Evolutionary conservation across 495 filamentous ascomycete genomes (phyloP).

Genomic region (Xylaria intraflava): DNA sequence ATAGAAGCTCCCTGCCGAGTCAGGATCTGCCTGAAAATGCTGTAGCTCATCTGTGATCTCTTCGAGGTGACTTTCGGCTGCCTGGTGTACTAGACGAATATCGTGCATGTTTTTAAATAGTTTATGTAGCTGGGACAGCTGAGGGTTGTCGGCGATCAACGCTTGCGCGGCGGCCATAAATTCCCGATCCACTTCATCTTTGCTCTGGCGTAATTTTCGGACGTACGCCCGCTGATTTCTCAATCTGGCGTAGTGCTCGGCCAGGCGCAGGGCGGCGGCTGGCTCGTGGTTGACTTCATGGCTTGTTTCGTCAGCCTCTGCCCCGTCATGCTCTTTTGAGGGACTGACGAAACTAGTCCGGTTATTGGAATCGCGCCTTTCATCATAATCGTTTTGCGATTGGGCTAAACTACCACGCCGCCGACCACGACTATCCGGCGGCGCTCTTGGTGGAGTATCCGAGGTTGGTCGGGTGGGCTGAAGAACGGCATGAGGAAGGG

Average conservation of each 20-base stretch:
- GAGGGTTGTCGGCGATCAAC: conserved; percentile 14
- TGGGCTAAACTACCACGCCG: not conserved
- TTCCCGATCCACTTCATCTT: conserved; percentile 19
- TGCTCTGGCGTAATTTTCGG: conserved; percentile 17
- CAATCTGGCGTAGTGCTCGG: conserved; percentile 15
- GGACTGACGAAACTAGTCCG: not conserved
- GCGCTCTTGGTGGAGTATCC: not conserved
- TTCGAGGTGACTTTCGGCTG: conserved; percentile 23
- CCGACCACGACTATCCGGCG: not conserved
- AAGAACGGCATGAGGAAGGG: not conserved
- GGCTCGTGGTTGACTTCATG: not conserved
- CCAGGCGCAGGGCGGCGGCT: conserved; percentile 10
- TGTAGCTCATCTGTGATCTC: conserved; percentile 20
- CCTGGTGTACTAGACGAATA: conserved; percentile 13
- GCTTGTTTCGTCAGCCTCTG: conserved; percentile 1
- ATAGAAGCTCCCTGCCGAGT: conserved; percentile 17
- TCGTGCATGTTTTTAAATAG: conserved; percentile 22
- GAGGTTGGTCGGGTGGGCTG: not conserved
- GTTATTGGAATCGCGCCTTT: not conserved
- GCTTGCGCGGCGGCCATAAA: conserved; percentile 24
- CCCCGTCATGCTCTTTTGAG: conserved; percentile 1
- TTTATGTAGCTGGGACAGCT: conserved; percentile 14
- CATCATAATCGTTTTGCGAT: not conserved
- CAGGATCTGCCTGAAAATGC: conserved; percentile 10
- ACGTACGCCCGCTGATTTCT: conserved; percentile 17